Percentiles rank a stretch among this genome's conserved stretches.
These are phyloP conservation scores for Cyclotella atomus DNA, from an alignment of 108 stramenopile species.

Conservation along the genomic window DNA sequence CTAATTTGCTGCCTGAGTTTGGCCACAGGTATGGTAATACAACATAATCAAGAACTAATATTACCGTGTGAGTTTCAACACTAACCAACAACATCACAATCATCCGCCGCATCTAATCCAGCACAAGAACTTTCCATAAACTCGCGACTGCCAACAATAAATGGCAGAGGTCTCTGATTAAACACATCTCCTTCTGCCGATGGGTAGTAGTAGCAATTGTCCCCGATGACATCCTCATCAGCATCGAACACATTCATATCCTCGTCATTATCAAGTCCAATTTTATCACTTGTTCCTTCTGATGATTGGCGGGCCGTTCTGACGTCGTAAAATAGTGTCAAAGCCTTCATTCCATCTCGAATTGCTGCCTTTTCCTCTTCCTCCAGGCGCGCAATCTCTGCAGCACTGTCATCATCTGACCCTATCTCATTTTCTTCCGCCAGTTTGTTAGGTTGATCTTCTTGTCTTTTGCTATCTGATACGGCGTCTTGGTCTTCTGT, in stretches of 20 bases:
- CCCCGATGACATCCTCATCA: slow-evolving; percentile 32
- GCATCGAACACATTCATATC: background rate
- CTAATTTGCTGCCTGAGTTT: no score
- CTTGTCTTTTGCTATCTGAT: no score
- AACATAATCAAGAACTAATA: no score
- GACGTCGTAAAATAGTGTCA: slow-evolving; percentile 39
- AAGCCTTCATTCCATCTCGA: slow-evolving; percentile 37
- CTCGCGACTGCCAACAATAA: slow-evolving; percentile 42
- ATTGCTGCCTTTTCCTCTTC: slow-evolving; percentile 35
- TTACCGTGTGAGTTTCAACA: no score
- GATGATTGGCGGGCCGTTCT: slow-evolving; percentile 11
- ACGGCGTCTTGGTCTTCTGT: slow-evolving; percentile 16
- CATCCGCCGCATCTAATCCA: background rate
- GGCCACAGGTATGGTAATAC: no score
- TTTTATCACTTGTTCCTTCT: slow-evolving; percentile 1
- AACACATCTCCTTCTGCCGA: slow-evolving; percentile 36
- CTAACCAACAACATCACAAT: no score
- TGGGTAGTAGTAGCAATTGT: slow-evolving; percentile 40
- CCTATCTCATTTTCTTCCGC: background rate
- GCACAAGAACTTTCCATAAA: slow-evolving; percentile 48
- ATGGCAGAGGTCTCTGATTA: slow-evolving; percentile 49
- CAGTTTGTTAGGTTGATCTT: no score
- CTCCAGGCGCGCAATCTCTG: slow-evolving; percentile 33
- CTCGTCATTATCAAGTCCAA: background rate
- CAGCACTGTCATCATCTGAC: background rate